Conservation (phyloP, 1,284 basidiomycete genomes). For the Lentinula novae-zelandiae region DNA sequence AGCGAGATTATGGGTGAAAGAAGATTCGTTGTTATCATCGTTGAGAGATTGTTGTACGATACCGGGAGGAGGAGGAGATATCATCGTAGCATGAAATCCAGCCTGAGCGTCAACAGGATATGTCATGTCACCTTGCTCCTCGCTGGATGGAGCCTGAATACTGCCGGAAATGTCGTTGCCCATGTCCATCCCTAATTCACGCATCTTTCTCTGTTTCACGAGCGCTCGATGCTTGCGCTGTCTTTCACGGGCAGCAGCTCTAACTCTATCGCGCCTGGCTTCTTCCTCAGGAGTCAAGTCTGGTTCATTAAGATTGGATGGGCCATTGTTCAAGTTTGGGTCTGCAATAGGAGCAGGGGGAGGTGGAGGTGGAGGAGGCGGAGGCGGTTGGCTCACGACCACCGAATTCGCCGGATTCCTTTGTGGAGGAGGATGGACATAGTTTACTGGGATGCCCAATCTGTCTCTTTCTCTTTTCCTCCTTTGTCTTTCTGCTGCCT, state of each 20-base stretch:
- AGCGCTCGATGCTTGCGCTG: constrained; percentile 75
- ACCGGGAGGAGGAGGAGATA: constrained; percentile 4
- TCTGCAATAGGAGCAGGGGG: constrained; percentile 4
- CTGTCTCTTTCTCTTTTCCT: constrained; percentile 73
- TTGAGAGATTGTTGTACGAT: constrained; percentile 2
- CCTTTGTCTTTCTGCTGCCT: constrained; percentile 76
- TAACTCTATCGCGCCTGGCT: constrained; percentile 60
- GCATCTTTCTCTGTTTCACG: constrained; percentile 73
- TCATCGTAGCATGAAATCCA: constrained; percentile 20
- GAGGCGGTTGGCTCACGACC: constrained; percentile 3
- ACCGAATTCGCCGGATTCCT: neutral
- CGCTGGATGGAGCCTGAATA: neutral
- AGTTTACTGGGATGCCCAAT: constrained; percentile 37
- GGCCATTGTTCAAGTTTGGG: constrained; percentile 2
- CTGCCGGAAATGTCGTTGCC: constrained; percentile 39
- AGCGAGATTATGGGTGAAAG: constrained; percentile 45
- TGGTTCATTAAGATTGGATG: constrained; percentile 25
- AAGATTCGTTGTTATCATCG: constrained; percentile 18
- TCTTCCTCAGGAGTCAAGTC: constrained; percentile 60
- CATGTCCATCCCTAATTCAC: constrained; percentile 74
- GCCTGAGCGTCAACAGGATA: constrained; percentile 46
- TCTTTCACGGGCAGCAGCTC: constrained; percentile 68
- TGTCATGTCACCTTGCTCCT: neutral
- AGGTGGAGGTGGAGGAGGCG: constrained; percentile 16
- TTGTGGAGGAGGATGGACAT: constrained; percentile 23